These are phyloP conservation scores for Cryphonectria carpinicola DNA, from an alignment of 2,329 filamentous ascomycete species.

Conservation along the genomic window DNA sequence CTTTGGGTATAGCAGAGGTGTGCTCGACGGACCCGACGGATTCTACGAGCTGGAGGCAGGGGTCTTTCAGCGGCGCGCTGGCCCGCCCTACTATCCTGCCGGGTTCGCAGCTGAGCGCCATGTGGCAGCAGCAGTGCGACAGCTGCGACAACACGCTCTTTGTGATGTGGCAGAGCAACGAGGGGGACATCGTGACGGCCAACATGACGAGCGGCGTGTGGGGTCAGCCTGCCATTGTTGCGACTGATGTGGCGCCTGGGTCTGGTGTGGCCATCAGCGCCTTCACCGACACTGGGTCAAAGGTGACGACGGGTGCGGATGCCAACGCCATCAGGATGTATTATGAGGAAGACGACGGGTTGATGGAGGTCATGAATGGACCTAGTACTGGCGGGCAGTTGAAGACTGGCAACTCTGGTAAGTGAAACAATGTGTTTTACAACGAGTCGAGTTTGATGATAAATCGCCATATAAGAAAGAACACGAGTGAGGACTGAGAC, in stretches of 20 bases:
- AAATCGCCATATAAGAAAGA: neutral
- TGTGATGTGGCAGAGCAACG: constrained; percentile 26
- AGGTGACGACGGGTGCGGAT: constrained; percentile 16
- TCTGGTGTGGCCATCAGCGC: constrained; percentile 25
- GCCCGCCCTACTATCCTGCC: constrained; percentile 14
- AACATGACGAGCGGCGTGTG: constrained; percentile 26
- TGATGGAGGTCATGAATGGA: constrained; percentile 26
- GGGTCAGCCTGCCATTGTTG: constrained; percentile 13
- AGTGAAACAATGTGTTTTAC: neutral
- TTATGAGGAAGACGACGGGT: constrained; percentile 10
- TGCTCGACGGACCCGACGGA: constrained; percentile 19
- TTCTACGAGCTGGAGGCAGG: constrained; percentile 19
- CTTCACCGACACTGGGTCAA: constrained; percentile 23
- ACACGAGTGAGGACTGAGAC: no score
- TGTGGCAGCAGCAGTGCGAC: constrained; percentile 29
- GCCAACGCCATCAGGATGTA: constrained; percentile 25
- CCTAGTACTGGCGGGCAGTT: constrained; percentile 14
- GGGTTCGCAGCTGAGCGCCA: constrained; percentile 23
- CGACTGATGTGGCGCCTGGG: constrained; percentile 11
- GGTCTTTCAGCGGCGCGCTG: constrained; percentile 16
- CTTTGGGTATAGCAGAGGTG: constrained; percentile 24
- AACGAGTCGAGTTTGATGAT: neutral
- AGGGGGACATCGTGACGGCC: constrained; percentile 20
- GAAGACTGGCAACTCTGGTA: constrained; percentile 26
- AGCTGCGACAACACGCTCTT: constrained; percentile 29